phyloP scores from a whole-genome alignment of 2,329 filamentous ascomycete genomes.

The Camillea tinctor region DNA sequence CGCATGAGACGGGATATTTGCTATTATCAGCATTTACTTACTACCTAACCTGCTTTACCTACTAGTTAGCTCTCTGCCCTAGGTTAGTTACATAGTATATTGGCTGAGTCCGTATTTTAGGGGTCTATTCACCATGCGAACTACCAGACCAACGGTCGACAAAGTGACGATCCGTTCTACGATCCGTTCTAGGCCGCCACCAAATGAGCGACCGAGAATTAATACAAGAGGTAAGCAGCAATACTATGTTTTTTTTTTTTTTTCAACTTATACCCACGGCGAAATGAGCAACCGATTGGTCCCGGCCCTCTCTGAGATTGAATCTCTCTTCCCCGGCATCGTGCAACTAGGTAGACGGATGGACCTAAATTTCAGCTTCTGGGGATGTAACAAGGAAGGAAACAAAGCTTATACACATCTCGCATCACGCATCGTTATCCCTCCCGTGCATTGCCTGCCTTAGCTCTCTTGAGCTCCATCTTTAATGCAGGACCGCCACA shows the following conservation, averaged over 20 bases:
- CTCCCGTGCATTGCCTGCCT: background rate
- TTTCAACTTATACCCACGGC: background rate
- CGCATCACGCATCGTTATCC: background rate
- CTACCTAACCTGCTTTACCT: too few relatives aligned
- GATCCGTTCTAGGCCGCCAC: background rate
- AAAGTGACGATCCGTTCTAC: background rate
- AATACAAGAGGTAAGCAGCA: background rate
- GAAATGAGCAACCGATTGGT: background rate
- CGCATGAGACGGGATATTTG: too few relatives aligned
- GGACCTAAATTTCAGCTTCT: background rate
- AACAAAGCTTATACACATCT: background rate
- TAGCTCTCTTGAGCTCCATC: background rate
- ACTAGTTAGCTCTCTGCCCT: too few relatives aligned
- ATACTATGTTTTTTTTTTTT: too few relatives aligned
- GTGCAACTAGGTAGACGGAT: background rate
- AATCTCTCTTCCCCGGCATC: background rate
- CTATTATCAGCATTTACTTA: too few relatives aligned
- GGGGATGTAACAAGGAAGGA: background rate
- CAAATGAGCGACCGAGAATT: background rate
- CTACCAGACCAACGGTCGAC: background rate
- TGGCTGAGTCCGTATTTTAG: background rate
- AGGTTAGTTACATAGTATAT: too few relatives aligned
- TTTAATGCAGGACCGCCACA: background rate
- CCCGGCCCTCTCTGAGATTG: background rate
- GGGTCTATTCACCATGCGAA: background rate